Evolutionary conservation across 495 filamentous ascomycete species (phyloP).

Genomic region (Elasticomyces elasticus): DNA sequence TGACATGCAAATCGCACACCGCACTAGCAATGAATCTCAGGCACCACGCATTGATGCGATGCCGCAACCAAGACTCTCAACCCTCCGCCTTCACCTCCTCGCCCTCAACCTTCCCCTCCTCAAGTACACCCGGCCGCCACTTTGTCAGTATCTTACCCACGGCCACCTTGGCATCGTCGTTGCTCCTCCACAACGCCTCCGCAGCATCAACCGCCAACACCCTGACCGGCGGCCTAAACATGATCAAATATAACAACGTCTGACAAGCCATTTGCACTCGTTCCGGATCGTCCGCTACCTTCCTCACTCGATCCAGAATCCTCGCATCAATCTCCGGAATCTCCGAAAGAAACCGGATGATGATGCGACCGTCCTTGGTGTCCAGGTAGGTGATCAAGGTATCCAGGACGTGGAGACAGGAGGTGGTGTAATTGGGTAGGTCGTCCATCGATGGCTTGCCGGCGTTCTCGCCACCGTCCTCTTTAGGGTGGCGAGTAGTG

Average conservation of each 20-base stretch:
- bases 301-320: slow-evolving; percentile 64
- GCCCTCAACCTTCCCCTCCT: slow-evolving; percentile 8
- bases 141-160: slow-evolving; percentile 40
- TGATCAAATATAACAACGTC: slow-evolving; percentile 62
- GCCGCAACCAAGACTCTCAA: too few relatives aligned
- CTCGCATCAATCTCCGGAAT: slow-evolving; percentile 65
- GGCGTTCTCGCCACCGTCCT: neutral
- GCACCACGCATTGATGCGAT: too few relatives aligned
- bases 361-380: slow-evolving; percentile 73
- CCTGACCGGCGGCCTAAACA: slow-evolving; percentile 75
- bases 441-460: neutral
- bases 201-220: slow-evolving; percentile 72
- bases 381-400: slow-evolving; percentile 82
- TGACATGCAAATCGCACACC: too few relatives aligned
- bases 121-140: slow-evolving; percentile 41
- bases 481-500: slow-evolving; percentile 18
- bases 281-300: slow-evolving; percentile 80
- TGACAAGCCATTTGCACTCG: slow-evolving; percentile 54
- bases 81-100: slow-evolving; percentile 2
- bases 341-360: slow-evolving; percentile 86
- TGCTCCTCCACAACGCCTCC: slow-evolving; percentile 76
- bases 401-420: slow-evolving; percentile 59
- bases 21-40: too few relatives aligned
- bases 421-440: slow-evolving; percentile 11
- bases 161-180: slow-evolving; percentile 46